Base-by-base conservation (phyloP, 495 filamentous ascomycete genomes). In the Tuber indicum region DNA sequence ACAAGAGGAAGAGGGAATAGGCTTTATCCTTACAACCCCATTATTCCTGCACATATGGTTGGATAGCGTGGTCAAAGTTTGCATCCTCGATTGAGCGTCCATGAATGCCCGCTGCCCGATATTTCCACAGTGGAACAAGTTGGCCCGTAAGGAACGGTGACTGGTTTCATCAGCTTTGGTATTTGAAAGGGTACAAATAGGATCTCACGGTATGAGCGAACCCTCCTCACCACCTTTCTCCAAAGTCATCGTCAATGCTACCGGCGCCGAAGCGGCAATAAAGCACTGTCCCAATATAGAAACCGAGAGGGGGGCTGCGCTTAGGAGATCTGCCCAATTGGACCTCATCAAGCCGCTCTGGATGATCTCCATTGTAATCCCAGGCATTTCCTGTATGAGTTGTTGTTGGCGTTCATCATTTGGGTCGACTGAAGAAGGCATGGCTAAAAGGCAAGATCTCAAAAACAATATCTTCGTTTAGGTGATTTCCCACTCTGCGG, bases 111-210 rank as follows among this genome's bases (percentile, higher is more conserved):
- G 43, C 36, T 47, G 72, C 42, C 72, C 72, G 26, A 73, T 7
- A 26, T 73, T 47, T 19, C 72, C 72, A 16, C 72, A 73, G 23
- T 73, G 72, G 43, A 73, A 45, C 72, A 73, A 73, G 46, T 73
- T 73, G 41, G 72, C 72, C 26, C 46, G 43, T 73, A 73, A 42
- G 19, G 72, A 66, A 36, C 58, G 58, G 26, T 66, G 58, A 19
- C 58, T 66, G 3, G 58, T 66, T 66, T 36, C 26, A 36, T 66
- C 17, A 66, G 12, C 58, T 19, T 19, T 12, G 58, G 5, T 36
- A 19, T 47, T 45, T 47, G 41, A 47, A 19, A 1, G n/a, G 26
- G 46, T 16, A 0, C 36, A 19, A 47, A 43, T 72, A 45, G 19
- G 2, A 16, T n/a, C 46, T 73, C 46, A 44, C 46, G 41, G 72